These are phyloP conservation scores for Termitomyces sp. DNA, from an alignment of 768 basidiomycete species.

Conservation along the genomic window DNA sequence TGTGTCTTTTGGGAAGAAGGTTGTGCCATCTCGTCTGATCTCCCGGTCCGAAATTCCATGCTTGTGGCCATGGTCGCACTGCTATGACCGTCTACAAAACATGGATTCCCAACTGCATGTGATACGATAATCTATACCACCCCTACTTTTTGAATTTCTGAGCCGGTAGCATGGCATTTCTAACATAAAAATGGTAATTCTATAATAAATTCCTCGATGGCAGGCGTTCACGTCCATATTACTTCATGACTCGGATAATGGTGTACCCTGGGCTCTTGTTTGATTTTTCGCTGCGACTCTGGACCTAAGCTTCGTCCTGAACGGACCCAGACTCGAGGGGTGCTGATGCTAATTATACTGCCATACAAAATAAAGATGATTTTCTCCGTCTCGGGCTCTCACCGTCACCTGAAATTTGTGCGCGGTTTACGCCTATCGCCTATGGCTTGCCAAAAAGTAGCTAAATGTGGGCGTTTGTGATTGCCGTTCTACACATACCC, in stretches of 20 bases:
- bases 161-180: not conserved
- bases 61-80: too few species aligned
- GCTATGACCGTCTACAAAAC: too few species aligned
- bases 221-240: too few species aligned
- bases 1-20: not conserved
- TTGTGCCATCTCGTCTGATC: too few species aligned
- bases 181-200: not conserved
- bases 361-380: not conserved
- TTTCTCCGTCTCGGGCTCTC: constrained; percentile 1
- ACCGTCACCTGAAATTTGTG: not conserved
- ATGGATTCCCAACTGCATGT: too few species aligned
- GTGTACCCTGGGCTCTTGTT: not conserved
- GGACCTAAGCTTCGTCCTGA: too few species aligned
- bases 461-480: not conserved
- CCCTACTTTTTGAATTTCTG: not conserved
- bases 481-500: not conserved
- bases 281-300: not conserved
- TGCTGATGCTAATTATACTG: too few species aligned
- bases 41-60: not conserved
- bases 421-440: constrained; percentile 6
- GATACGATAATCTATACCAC: too few species aligned
- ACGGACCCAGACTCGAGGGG: too few species aligned
- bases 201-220: not conserved
- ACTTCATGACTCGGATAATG: too few species aligned
- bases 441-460: not conserved